Percentiles rank a stretch among this genome's conserved stretches.
Conservation (phyloP, 371 early-diverging fungal genomes). For the Enteropsectra breve region DNA sequence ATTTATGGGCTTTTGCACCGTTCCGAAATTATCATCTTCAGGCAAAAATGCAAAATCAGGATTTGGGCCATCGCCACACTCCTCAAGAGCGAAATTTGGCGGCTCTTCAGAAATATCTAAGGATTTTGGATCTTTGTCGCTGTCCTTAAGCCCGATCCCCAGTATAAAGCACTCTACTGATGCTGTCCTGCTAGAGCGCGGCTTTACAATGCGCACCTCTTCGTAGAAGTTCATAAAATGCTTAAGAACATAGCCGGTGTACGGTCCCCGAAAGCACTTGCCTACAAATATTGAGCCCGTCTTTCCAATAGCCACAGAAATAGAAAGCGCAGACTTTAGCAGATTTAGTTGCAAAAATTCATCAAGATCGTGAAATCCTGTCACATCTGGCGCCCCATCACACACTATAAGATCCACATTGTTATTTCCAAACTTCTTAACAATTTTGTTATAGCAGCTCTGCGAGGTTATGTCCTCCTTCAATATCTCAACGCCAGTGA, state of each 20-base stretch:
- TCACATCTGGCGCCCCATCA: constrained; percentile 95
- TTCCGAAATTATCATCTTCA: too few species aligned
- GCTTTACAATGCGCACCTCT: constrained; percentile 76
- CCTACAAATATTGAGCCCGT: constrained; percentile 82
- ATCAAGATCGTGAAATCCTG: constrained; percentile 93
- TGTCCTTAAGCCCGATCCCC: constrained; percentile 30
- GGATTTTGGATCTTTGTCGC: background rate
- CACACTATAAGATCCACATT: constrained; percentile 84
- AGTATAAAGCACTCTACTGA: constrained; percentile 66
- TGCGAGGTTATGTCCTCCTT: constrained; percentile 95
- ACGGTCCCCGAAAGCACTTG: constrained; percentile 85
- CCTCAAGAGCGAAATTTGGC: background rate
- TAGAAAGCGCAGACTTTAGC: constrained; percentile 76
- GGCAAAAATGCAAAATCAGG: constrained; percentile 15
- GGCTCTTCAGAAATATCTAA: constrained; percentile 2
- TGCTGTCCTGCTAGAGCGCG: constrained; percentile 77
- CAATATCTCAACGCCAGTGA: constrained; percentile 77
- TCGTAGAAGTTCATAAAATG: constrained; percentile 81
- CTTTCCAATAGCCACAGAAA: constrained; percentile 75
- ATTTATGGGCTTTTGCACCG: too few species aligned
- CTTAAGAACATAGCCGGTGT: constrained; percentile 72
- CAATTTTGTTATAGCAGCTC: constrained; percentile 75
- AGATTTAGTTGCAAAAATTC: constrained; percentile 92
- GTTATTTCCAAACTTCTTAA: constrained; percentile 71
- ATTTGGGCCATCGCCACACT: constrained; percentile 19